A percentile compares a stretch with the other conserved stretches of the same genome.
These are phyloP conservation scores for Bacidia gigantensis DNA, from an alignment of 495 filamentous ascomycete genomes.

Conservation along the genomic window DNA sequence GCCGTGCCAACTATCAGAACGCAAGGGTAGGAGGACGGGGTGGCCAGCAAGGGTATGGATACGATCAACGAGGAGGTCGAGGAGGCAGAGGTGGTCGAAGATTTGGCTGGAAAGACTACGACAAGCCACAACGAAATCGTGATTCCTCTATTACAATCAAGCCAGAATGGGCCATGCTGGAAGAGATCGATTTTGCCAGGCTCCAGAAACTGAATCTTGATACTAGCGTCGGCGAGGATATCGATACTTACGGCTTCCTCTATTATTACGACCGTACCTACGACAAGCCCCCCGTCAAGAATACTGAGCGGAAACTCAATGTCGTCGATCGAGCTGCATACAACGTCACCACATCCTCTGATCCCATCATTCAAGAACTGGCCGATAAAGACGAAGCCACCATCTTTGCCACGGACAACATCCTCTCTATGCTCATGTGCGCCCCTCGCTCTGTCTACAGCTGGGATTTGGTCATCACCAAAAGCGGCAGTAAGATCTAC, in stretches of 20 bases:
- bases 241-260: conserved; percentile 91
- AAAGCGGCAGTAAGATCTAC: conserved; percentile 89
- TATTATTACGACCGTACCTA: conserved; percentile 93
- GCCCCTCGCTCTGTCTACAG: conserved; percentile 88
- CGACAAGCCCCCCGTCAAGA: conserved; percentile 85
- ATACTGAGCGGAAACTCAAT: conserved; percentile 69
- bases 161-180: conserved; percentile 85
- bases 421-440: conserved; percentile 99
- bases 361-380: conserved; percentile 92
- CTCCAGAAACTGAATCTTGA: conserved; percentile 91
- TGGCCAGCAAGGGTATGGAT: conserved; percentile 45
- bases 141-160: conserved; percentile 91
- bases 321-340: conserved; percentile 87
- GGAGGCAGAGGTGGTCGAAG: conserved; percentile 54
- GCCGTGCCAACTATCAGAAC: conserved; percentile 46
- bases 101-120: conserved; percentile 97
- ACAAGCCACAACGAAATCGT: conserved; percentile 92
- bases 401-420: conserved; percentile 91
- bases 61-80: conserved; percentile 45
- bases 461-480: conserved; percentile 89
- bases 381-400: conserved; percentile 94
- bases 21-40: conserved; percentile 49
- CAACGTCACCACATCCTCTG: conserved; percentile 90
- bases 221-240: conserved; percentile 82
- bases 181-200: conserved; percentile 97